These are phyloP conservation scores for Phyllosticta capitalensis DNA, from an alignment of 2,329 filamentous ascomycete genomes.

Conservation along the genomic window DNA sequence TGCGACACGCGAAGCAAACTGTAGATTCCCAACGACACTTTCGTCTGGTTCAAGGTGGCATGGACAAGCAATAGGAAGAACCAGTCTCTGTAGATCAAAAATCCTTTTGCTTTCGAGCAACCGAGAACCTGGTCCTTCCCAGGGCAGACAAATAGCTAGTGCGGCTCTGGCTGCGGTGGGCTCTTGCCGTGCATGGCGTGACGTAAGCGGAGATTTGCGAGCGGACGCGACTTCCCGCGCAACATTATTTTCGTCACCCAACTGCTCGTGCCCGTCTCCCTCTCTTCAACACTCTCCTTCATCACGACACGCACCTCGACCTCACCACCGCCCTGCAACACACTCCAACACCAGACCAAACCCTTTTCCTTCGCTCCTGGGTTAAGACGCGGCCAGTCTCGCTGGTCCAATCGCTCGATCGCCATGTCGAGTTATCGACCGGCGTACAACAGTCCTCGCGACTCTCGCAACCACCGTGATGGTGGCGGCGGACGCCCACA, in stretches of 20 bases:
- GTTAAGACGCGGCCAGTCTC: not conserved
- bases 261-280: not conserved
- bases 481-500: constrained; percentile 1
- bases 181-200: constrained; percentile 1
- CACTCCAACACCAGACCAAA: not conserved
- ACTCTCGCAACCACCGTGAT: constrained; percentile 4
- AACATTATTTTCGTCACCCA: constrained; percentile 9
- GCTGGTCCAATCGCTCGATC: not conserved
- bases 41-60: no score
- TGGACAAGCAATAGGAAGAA: no score
- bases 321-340: not conserved
- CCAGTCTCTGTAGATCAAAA: no score
- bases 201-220: constrained; percentile 7
- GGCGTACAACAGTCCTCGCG: not conserved
- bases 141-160: not conserved
- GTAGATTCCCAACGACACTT: no score
- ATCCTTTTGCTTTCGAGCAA: no score
- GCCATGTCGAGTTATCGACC: constrained; percentile 11
- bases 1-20: no score
- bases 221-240: constrained; percentile 1
- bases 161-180: not conserved
- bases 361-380: not conserved
- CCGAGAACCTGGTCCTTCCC: not conserved
- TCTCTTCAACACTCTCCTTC: not conserved
- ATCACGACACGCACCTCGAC: not conserved